These are phyloP conservation scores for Beauveria caledonica DNA, from an alignment of 2,329 filamentous ascomycete species.

Conservation along the genomic window DNA sequence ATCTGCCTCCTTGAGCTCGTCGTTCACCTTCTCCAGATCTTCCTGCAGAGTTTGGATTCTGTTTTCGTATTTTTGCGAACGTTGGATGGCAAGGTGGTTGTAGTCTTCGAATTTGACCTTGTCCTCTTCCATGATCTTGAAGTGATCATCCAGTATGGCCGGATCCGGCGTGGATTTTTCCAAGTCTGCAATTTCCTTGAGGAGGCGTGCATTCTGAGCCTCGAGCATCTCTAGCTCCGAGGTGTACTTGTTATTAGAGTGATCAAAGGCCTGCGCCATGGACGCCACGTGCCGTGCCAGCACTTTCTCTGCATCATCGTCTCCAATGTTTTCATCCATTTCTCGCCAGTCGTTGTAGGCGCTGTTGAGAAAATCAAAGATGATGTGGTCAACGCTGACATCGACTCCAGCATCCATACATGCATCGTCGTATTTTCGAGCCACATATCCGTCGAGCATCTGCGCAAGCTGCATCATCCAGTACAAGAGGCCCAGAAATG, in stretches of 20 bases:
- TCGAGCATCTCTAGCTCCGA: conserved; percentile 81
- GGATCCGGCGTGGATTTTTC: conserved; percentile 81
- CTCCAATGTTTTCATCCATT: conserved; percentile 80
- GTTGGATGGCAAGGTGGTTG: conserved; percentile 73
- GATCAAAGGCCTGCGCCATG: conserved; percentile 85
- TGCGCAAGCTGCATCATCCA: conserved; percentile 99
- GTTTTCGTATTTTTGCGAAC: conserved; percentile 81
- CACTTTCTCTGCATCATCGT: conserved; percentile 72
- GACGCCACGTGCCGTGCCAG: conserved; percentile 75
- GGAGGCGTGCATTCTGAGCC: conserved; percentile 70
- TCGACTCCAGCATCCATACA: conserved; percentile 84
- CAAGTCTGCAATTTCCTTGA: conserved; percentile 81
- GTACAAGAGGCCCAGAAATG: conserved; percentile 85
- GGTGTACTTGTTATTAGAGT: conserved; percentile 73
- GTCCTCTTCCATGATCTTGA: conserved; percentile 90
- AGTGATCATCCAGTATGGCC: conserved; percentile 76
- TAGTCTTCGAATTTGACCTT: conserved; percentile 93
- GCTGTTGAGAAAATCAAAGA: conserved; percentile 82
- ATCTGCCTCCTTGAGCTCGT: conserved; percentile 71
- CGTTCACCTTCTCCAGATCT: conserved; percentile 70
- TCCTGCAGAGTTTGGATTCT: conserved; percentile 76
- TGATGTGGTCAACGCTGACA: conserved; percentile 81
- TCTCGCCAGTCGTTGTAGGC: conserved; percentile 92
- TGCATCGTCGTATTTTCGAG: conserved; percentile 78
- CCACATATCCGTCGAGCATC: conserved; percentile 79